Base-by-base conservation (phyloP, 1,139 yeast species). In the Lodderomyces beijingensis region DNA sequence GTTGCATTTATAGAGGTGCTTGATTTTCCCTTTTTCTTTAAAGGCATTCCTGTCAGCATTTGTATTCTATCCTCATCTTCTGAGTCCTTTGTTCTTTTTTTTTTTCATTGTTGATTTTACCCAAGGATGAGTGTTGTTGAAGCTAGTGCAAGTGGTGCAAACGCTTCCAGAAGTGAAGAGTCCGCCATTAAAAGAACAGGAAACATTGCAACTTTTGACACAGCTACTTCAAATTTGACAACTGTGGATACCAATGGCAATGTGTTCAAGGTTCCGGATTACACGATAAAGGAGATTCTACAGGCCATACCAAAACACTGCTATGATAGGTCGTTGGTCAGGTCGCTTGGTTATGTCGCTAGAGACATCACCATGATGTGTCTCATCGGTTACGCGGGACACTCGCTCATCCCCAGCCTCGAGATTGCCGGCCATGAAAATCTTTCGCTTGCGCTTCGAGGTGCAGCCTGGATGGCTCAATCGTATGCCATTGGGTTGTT, bases 291-390 rank as follows among this genome's bases (percentile, higher is more conserved):
- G 64, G 87, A 82, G 44, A 71, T 83, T 43, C 62, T 83, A 49
- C 71, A 72, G 37, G 85, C 79, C 27, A 83, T 83, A 47, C 94
- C 94, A 37, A 68, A 77, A 41, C 81, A 79, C 46, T 82, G 91
- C 56, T 84, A 79, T 58, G 75, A 84, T 53, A 72, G 89, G 52
- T 65, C 82, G 23, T 56, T 75, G 33, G 43, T 61, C 22, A 70
- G 63, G 48, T 79, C 88, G 15, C 55, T 80, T 37, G 69, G 69
- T 41, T 84, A 78, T 47, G 87, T 82, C 28, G 65, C 62, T 41
- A 67, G 93, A 46, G 94, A 84, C 57, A 62, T 80, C 36, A 49
- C 62, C 46, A 62, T 68, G 52, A 65, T 80, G 67, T 53, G 55
- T 18, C 44, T 62, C 12, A 64, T 74, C 40, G 79, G 78, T 31